phyloP scores from a whole-genome alignment of 1,284 basidiomycete genomes.

The Ceratobasidium sp. region DNA sequence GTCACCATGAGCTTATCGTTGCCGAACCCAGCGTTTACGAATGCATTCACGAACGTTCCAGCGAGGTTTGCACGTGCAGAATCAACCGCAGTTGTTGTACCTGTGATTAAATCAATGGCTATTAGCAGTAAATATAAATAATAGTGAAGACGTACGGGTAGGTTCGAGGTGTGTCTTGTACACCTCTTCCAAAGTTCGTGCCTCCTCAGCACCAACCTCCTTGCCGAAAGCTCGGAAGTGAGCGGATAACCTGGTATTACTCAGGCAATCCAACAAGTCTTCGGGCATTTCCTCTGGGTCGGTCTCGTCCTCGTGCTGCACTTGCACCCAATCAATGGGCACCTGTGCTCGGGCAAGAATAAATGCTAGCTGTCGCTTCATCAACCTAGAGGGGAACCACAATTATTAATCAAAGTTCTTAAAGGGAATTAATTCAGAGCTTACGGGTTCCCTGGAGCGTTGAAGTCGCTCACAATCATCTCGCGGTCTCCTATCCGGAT shows the following conservation, averaged over 20 bases:
- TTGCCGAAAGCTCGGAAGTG: slow-evolving; percentile 95
- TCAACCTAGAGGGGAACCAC: slow-evolving; percentile 63
- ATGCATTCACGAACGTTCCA: slow-evolving; percentile 98
- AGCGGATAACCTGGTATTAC: slow-evolving; percentile 83
- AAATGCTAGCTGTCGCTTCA: slow-evolving; percentile 97
- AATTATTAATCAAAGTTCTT: slow-evolving; percentile 1
- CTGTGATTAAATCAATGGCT: slow-evolving; percentile 54
- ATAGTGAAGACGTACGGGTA: slow-evolving; percentile 65
- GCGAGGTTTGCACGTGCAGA: slow-evolving; percentile 96
- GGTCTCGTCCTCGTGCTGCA: slow-evolving; percentile 65
- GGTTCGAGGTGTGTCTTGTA: slow-evolving; percentile 98
- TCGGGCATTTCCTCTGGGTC: slow-evolving; percentile 77
- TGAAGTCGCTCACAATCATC: slow-evolving; percentile 84
- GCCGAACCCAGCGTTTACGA: slow-evolving; percentile 98
- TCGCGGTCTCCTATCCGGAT: slow-evolving; percentile 87
- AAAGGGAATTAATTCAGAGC: slow-evolving; percentile 51
- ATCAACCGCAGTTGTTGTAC: slow-evolving; percentile 80
- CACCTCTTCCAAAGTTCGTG: slow-evolving; percentile 94
- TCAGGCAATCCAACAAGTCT: slow-evolving; percentile 85
- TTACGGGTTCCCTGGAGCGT: slow-evolving; percentile 85
- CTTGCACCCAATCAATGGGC: slow-evolving; percentile 90
- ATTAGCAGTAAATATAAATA: slow-evolving; percentile 6
- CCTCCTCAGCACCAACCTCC: slow-evolving; percentile 90
- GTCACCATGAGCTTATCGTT: slow-evolving; percentile 99
- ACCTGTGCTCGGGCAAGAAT: slow-evolving; percentile 93